These are phyloP conservation scores for Daldinia vernicosa DNA, from an alignment of 495 filamentous ascomycete species.

Conservation along the genomic window DNA sequence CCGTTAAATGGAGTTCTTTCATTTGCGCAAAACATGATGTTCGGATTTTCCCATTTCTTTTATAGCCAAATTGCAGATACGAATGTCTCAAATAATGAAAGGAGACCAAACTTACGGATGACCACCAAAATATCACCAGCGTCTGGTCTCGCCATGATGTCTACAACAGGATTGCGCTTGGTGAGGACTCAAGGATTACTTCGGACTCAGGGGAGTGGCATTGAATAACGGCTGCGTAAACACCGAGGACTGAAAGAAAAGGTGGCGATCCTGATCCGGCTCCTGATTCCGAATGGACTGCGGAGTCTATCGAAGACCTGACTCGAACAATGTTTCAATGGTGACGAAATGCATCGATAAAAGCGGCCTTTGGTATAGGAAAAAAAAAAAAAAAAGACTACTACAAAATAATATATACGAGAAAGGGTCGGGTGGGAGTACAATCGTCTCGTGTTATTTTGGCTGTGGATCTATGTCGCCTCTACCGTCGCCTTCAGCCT, in stretches of 20 bases:
- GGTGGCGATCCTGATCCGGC: constrained; percentile 31
- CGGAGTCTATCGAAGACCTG: constrained; percentile 42
- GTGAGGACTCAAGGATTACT: constrained; percentile 4
- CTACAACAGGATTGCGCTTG: constrained; percentile 17
- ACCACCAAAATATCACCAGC: constrained; percentile 77
- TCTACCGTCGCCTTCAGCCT: constrained; percentile 31
- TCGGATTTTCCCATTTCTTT: not conserved
- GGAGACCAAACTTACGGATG: constrained; percentile 70
- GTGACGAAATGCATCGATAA: constrained; percentile 44
- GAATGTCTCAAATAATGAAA: constrained; percentile 15
- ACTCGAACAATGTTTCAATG: constrained; percentile 38
- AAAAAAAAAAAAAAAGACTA: constrained; percentile 10
- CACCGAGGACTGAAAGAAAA: constrained; percentile 17
- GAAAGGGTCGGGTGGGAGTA: constrained; percentile 9
- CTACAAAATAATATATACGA: constrained; percentile 30
- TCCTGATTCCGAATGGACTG: constrained; percentile 33
- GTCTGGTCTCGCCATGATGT: constrained; percentile 57
- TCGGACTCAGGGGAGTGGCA: constrained; percentile 14
- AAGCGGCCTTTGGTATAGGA: constrained; percentile 6
- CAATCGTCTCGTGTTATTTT: constrained; percentile 26
- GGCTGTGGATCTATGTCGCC: constrained; percentile 24
- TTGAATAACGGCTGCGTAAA: constrained; percentile 18
- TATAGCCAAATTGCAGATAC: constrained; percentile 1
- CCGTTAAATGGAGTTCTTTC: constrained; percentile 17
- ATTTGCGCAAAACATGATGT: constrained; percentile 13